Percentiles rank a stretch among this genome's conserved stretches.
These are phyloP conservation scores for Groenewaldozyma sp. DNA, from an alignment of 1,139 yeast genomes.

Conservation along the genomic window DNA sequence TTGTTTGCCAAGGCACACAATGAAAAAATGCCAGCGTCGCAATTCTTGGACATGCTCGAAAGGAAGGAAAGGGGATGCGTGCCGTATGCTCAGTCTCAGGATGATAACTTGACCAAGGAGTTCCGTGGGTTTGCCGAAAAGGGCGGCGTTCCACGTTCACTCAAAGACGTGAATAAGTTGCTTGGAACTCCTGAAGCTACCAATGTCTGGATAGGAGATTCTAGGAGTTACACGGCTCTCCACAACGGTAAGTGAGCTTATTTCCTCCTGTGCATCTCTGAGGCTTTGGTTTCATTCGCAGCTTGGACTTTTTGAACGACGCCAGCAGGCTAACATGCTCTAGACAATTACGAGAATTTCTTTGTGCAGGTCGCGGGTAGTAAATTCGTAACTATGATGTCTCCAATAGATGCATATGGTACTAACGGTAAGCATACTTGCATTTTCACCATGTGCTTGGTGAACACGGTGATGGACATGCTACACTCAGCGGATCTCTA, in stretches of 20 bases:
- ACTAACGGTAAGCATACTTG: constrained; percentile 20
- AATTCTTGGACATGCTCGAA: constrained; percentile 19
- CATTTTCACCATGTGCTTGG: neutral
- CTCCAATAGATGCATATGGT: constrained; percentile 28
- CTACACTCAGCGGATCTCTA: neutral
- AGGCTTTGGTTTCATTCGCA: too few species aligned
- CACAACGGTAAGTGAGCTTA: constrained; percentile 23
- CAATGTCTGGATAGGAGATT: constrained; percentile 34
- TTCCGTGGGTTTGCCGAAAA: constrained; percentile 16
- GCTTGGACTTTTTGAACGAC: too few species aligned
- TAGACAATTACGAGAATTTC: constrained; percentile 32
- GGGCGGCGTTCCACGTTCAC: constrained; percentile 16
- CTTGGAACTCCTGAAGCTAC: constrained; percentile 31
- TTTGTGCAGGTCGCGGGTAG: constrained; percentile 30
- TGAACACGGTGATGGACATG: neutral
- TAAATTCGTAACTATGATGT: constrained; percentile 29
- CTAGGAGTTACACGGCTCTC: constrained; percentile 29
- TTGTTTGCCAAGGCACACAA: constrained; percentile 29
- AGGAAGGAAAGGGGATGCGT: constrained; percentile 12
- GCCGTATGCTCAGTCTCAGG: constrained; percentile 33
- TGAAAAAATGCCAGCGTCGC: constrained; percentile 18
- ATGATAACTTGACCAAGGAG: constrained; percentile 26
- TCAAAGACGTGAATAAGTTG: constrained; percentile 22
- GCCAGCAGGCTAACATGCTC: too few species aligned
- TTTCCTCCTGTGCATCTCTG: too few species aligned